Percentiles rank a stretch among this genome's conserved stretches.
These are phyloP conservation scores for Beta lomatogona DNA, from an alignment of 179 eudicot genomes.

Conservation along the genomic window DNA sequence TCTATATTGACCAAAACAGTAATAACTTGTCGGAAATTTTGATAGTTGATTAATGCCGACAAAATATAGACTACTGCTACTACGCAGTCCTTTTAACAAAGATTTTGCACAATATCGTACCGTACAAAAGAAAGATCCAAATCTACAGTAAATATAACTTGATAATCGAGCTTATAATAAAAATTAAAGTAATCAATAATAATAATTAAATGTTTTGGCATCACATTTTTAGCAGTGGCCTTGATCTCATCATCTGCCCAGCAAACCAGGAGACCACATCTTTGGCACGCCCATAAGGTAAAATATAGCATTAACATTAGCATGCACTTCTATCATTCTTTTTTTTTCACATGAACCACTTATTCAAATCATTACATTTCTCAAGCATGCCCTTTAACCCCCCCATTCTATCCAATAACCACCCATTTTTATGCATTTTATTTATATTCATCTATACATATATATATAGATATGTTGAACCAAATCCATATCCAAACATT, in stretches of 20 bases:
- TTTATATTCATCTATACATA: not conserved
- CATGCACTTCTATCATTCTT: slow-evolving; percentile 8
- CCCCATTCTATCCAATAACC: slow-evolving; percentile 1
- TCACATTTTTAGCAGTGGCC: not conserved
- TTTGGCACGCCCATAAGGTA: slow-evolving; percentile 18
- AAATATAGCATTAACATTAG: not conserved
- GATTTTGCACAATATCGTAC: not conserved
- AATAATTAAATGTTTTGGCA: not conserved
- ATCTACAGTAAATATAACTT: slow-evolving; percentile 8
- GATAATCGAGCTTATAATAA: not conserved
- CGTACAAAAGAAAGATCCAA: slow-evolving; percentile 17
- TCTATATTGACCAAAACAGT: no score
- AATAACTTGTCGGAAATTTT: not conserved
- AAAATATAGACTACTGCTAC: not conserved
- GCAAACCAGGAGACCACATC: slow-evolving; percentile 27
- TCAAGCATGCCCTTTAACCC: slow-evolving; percentile 22
- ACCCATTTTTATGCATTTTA: not conserved
- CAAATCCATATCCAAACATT: not conserved
- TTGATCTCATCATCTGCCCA: slow-evolving; percentile 23
- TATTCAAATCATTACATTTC: slow-evolving; percentile 17
- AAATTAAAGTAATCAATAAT: not conserved
- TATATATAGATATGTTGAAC: not conserved
- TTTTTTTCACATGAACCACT: slow-evolving; percentile 20
- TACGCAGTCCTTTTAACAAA: slow-evolving; percentile 8
- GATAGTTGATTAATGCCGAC: slow-evolving; percentile 1